phyloP scores from a whole-genome alignment of 2,329 filamentous ascomycete species.

The Colletotrichum echinochloae region DNA sequence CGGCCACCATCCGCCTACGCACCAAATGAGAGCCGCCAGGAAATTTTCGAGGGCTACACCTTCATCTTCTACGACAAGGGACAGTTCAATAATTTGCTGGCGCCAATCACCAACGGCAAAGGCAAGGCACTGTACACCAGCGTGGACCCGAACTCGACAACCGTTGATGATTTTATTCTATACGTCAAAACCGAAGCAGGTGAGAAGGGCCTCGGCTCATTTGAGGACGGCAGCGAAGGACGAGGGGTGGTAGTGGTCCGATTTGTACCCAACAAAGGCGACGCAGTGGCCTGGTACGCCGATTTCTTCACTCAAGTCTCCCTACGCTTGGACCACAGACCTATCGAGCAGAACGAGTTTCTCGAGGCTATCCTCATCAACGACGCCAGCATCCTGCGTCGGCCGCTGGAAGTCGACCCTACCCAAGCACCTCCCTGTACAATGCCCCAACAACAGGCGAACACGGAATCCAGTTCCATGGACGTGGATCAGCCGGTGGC shows the following conservation, averaged over 20 bases:
- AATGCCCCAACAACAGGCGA: conserved; percentile 39
- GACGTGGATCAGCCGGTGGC: conserved; percentile 44
- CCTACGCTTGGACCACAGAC: conserved; percentile 79
- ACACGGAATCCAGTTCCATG: conserved; percentile 41
- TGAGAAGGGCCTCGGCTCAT: conserved; percentile 75
- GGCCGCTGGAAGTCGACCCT: conserved; percentile 69
- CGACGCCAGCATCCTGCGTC: conserved; percentile 78
- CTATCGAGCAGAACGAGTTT: conserved; percentile 91
- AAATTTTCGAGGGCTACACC: conserved; percentile 86
- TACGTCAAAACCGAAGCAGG: conserved; percentile 82
- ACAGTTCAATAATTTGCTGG: conserved; percentile 81
- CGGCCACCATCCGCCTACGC: conserved; percentile 76
- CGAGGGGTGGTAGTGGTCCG: conserved; percentile 84
- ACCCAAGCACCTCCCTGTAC: conserved; percentile 46
- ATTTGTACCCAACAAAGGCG: conserved; percentile 70
- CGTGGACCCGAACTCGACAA: conserved; percentile 72
- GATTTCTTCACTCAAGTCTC: conserved; percentile 78
- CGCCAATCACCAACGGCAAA: conserved; percentile 80
- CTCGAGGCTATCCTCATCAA: conserved; percentile 88
- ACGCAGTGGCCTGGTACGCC: conserved; percentile 73
- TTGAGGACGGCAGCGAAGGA: conserved; percentile 72
- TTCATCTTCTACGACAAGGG: conserved; percentile 85
- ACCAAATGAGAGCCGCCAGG: conserved; percentile 73
- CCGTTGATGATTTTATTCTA: conserved; percentile 79
- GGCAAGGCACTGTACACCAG: conserved; percentile 83